Conservation (phyloP, 202 grass and related monocot genomes). For the Eragrostis tef region DNA sequence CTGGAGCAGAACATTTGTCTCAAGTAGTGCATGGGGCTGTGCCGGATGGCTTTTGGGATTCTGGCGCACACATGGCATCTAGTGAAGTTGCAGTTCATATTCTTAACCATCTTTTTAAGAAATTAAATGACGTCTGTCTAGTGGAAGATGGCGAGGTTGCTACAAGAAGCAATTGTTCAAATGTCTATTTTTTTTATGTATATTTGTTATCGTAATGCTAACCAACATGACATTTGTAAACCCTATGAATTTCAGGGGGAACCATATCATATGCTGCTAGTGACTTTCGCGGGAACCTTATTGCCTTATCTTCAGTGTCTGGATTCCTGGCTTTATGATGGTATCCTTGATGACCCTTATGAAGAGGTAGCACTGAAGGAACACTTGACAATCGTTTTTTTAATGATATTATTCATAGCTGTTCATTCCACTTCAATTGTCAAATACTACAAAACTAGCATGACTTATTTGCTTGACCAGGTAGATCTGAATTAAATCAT, state of each 20-base stretch:
- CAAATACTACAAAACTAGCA: background rate
- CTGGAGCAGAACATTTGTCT: slow-evolving; percentile 77
- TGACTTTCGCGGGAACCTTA: slow-evolving; percentile 70
- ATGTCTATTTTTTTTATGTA: slow-evolving; percentile 20
- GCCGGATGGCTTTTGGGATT: slow-evolving; percentile 63
- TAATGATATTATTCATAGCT: slow-evolving; percentile 11
- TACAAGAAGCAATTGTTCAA: slow-evolving; percentile 29
- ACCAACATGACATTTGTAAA: slow-evolving; percentile 42
- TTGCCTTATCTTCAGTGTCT: slow-evolving; percentile 88
- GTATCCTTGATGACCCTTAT: slow-evolving; percentile 94
- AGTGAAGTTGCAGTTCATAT: slow-evolving; percentile 74
- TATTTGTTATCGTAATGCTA: slow-evolving; percentile 13
- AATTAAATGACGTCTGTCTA: slow-evolving; percentile 81
- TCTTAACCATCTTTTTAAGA: slow-evolving; percentile 78
- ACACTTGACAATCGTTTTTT: background rate
- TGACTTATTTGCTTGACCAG: slow-evolving; percentile 11
- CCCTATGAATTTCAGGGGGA: slow-evolving; percentile 63
- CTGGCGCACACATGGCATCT: slow-evolving; percentile 48
- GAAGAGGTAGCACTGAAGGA: slow-evolving; percentile 79
- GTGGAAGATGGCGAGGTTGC: slow-evolving; percentile 86
- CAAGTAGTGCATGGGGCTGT: slow-evolving; percentile 69
- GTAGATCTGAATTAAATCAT: background rate
- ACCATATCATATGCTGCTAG: slow-evolving; percentile 81
- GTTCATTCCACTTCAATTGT: slow-evolving; percentile 11
- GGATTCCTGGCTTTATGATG: slow-evolving; percentile 96